These are phyloP conservation scores for Tulasnella sp. DNA, from an alignment of 768 basidiomycete species.

Conservation along the genomic window DNA sequence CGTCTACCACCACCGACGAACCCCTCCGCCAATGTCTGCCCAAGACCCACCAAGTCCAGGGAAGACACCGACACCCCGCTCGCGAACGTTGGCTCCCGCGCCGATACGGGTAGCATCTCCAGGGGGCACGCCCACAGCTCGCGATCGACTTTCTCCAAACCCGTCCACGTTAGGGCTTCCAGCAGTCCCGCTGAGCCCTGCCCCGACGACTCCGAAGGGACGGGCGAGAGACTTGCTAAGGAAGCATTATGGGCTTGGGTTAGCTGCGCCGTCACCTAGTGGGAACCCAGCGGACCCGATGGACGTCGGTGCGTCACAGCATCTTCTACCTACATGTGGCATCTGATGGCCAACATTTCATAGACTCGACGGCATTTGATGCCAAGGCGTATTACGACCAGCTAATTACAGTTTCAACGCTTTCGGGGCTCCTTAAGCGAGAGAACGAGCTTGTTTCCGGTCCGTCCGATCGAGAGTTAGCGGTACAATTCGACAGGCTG, in stretches of 20 bases:
- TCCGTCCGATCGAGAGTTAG: constrained; percentile 22
- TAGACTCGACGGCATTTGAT: constrained; percentile 75
- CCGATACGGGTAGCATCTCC: neutral
- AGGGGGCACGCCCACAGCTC: neutral
- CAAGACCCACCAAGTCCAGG: neutral
- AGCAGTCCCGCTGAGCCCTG: neutral
- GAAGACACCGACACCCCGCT: neutral
- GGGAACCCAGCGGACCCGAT: constrained; percentile 60
- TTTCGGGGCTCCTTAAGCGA: constrained; percentile 58
- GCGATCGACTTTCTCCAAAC: constrained; percentile 1
- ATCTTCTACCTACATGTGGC: neutral
- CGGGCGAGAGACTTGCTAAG: constrained; percentile 61
- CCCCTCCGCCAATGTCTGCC: neutral
- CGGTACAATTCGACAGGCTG: neutral
- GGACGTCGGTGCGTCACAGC: constrained; percentile 39
- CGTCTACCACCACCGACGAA: neutral
- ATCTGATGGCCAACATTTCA: neutral
- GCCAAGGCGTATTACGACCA: constrained; percentile 78
- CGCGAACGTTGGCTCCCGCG: neutral
- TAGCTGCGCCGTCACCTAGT: constrained; percentile 57
- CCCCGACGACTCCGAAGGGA: neutral
- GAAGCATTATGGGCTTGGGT: constrained; percentile 77
- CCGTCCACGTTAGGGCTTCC: neutral
- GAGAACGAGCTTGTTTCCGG: constrained; percentile 76
- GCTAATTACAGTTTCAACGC: constrained; percentile 67